Percentiles rank a stretch among this genome's conserved stretches.
These are phyloP conservation scores for Fusarium haematococcum DNA, from an alignment of 2,329 filamentous ascomycete species.

Conservation along the genomic window DNA sequence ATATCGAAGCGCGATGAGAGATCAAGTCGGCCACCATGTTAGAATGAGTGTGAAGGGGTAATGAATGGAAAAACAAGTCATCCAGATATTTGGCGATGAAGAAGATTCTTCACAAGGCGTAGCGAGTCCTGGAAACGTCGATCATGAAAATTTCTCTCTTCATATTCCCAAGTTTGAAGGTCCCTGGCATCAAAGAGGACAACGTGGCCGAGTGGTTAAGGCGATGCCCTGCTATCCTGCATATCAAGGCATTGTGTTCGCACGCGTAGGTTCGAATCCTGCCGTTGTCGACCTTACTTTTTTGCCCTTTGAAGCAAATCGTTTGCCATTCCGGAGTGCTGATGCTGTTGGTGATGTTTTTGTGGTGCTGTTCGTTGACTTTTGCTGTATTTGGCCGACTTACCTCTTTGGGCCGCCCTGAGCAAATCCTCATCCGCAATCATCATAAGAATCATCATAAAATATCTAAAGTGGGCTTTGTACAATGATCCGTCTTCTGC, in stretches of 20 bases:
- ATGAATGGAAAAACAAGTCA: not conserved
- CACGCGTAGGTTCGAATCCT: not conserved
- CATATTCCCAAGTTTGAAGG: not conserved
- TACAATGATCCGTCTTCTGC: not conserved
- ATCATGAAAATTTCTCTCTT: not conserved
- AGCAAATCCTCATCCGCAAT: not conserved
- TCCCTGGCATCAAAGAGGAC: not conserved
- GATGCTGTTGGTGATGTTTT: no score
- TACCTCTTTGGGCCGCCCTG: not conserved
- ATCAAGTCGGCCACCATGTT: no score
- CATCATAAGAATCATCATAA: not conserved
- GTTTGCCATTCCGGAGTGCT: not conserved
- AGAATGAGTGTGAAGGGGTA: not conserved
- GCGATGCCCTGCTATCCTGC: not conserved
- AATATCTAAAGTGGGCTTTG: not conserved
- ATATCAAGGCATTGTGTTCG: not conserved
- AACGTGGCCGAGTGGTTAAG: constrained; percentile 1
- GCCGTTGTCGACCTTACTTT: not conserved
- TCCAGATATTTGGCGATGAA: not conserved
- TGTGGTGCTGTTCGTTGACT: not conserved
- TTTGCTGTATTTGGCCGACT: not conserved
- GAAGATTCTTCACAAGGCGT: not conserved
- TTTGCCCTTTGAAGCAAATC: not conserved
- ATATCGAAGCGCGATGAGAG: not conserved
- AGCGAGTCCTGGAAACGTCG: no score